Evolutionary conservation across 1,284 basidiomycete species (phyloP).

Genomic region (Peniophora sp.): DNA sequence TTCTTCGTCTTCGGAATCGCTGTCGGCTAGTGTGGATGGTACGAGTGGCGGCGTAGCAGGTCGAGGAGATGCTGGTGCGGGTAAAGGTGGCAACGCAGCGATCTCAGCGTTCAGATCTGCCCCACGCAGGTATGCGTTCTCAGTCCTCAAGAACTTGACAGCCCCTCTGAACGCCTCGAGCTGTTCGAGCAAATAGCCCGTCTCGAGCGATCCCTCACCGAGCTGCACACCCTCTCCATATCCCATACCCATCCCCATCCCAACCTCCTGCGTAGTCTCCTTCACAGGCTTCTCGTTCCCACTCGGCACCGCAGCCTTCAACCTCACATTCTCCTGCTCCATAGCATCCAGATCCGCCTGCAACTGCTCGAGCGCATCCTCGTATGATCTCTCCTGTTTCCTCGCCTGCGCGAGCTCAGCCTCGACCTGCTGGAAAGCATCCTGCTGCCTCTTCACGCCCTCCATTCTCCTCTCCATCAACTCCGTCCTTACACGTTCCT

Average conservation of each 20-base stretch:
- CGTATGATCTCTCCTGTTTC: slow-evolving; percentile 83
- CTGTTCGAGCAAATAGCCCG: slow-evolving; percentile 82
- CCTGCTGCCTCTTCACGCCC: slow-evolving; percentile 81
- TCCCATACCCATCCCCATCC: slow-evolving; percentile 1
- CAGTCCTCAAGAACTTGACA: slow-evolving; percentile 81
- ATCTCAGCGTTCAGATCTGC: slow-evolving; percentile 83
- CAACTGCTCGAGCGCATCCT: slow-evolving; percentile 89
- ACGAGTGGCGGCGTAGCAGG: slow-evolving; percentile 54
- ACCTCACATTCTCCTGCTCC: slow-evolving; percentile 80
- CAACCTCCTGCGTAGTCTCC: not conserved
- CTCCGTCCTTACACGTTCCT: slow-evolving; percentile 87
- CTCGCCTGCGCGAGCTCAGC: slow-evolving; percentile 71
- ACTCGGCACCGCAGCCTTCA: slow-evolving; percentile 46
- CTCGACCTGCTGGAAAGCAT: slow-evolving; percentile 78
- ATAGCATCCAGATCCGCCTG: slow-evolving; percentile 83
- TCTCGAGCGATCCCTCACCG: slow-evolving; percentile 70
- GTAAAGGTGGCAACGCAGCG: slow-evolving; percentile 60
- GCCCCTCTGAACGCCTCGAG: slow-evolving; percentile 87
- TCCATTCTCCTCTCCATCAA: slow-evolving; percentile 92
- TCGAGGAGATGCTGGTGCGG: slow-evolving; percentile 31
- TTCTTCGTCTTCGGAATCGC: slow-evolving; percentile 58
- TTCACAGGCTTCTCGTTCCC: slow-evolving; percentile 5
- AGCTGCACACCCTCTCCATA: slow-evolving; percentile 52
- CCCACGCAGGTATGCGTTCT: slow-evolving; percentile 90
- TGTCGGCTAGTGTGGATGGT: slow-evolving; percentile 50